Evolutionary conservation across 23 red algal genomes (phyloP).

Genomic region (Chondrus crispus): DNA sequence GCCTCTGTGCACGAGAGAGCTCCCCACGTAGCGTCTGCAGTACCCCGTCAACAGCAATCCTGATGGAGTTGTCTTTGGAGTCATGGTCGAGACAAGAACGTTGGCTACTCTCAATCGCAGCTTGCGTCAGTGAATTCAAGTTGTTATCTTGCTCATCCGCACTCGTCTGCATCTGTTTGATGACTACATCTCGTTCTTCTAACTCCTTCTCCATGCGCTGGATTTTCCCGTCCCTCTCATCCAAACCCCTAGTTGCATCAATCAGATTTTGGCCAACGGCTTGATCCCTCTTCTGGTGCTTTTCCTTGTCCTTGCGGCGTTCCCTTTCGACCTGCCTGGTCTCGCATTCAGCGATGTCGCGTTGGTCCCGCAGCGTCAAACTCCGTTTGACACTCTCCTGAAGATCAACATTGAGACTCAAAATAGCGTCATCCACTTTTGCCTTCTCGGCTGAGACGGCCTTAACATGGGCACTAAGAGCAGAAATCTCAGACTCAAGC

Average conservation of each 20-base stretch:
- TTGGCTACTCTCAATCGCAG: not conserved
- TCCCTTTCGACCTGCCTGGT: not conserved
- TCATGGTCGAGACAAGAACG: not conserved
- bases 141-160: slow-evolving; percentile 19
- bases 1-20: slow-evolving; percentile 6
- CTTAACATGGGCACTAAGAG: slow-evolving; percentile 1
- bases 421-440: slow-evolving; percentile 10
- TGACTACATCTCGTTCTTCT: slow-evolving; percentile 33
- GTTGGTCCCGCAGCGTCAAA: slow-evolving; percentile 10
- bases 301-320: not conserved
- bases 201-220: slow-evolving; percentile 9
- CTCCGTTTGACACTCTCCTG: not conserved
- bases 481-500: not conserved
- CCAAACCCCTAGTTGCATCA: not conserved
- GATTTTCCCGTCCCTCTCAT: slow-evolving; percentile 14
- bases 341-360: slow-evolving; percentile 17
- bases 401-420: slow-evolving; percentile 41
- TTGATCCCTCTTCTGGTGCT: slow-evolving; percentile 9
- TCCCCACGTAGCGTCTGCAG: slow-evolving; percentile 19
- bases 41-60: slow-evolving; percentile 1
- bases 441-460: not conserved
- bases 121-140: slow-evolving; percentile 19
- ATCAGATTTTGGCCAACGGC: slow-evolving; percentile 43
- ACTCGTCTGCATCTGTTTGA: slow-evolving; percentile 8
- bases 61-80: not conserved